Evolutionary conservation across 2,329 filamentous ascomycete species (phyloP), one percentile per base, ranked within the genome.

Genomic region (Amauroascus niger): DNA sequence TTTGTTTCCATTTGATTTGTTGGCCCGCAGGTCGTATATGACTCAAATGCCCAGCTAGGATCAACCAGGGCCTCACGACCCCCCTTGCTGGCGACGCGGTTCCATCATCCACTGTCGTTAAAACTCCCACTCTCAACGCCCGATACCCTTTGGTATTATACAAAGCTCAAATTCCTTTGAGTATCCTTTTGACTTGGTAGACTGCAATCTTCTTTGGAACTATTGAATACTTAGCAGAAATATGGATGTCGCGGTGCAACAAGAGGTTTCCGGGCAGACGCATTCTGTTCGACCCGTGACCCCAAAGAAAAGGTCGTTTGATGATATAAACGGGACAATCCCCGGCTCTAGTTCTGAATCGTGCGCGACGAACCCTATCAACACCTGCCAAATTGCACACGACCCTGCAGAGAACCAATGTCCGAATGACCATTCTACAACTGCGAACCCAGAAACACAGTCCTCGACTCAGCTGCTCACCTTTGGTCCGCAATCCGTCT

Each of bases 301-400:
- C 26, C 55, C 65, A 4, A 58, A 62, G 35, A 68, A 69, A 53
- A 60, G 64, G 11, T 62, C 64, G 1, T 62, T 67, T 14, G 58
- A 67, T 18, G 65, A 68, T 32, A 47, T 64, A 11, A 61, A 63
- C 32, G 48, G 49, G 13, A 13, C 50, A 14, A 28, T 32, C 13
- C 16, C 20, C 24, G 32, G 22, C 1, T 16, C 40, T 14, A 13
- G 14, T 20, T 7, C 24, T 6, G 30, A 44, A n/a, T 28, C 47
- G 5, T 20, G 26, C 13, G 18, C 18, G 18, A 9, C 18, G 7
- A 35, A n/a, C 37, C 16, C 37, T 5, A 20, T 5, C 11, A 20
- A 5, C n/a, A 20, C 14, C 5, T 40, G 40, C 18, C 40, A 43
- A n/a, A 13, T 2, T 16, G 6, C 43, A 45, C 2, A 14, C 2